phyloP scores from a whole-genome alignment of 176 grass and related monocot species.

The Juncus effusus region DNA sequence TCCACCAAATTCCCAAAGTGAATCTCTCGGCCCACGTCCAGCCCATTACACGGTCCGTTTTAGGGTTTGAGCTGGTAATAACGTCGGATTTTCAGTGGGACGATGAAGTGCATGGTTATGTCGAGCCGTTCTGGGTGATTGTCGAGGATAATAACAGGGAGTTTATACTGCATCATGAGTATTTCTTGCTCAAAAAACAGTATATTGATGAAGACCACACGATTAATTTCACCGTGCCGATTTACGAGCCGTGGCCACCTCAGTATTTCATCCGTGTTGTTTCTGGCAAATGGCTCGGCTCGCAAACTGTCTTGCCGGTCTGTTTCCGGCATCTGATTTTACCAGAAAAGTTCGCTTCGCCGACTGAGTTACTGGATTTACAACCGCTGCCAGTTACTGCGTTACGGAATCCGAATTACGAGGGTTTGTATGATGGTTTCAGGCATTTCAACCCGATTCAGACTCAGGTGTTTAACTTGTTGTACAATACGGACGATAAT shows the following conservation, averaged over 20 bases:
- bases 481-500: conserved; percentile 86
- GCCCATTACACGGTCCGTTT: conserved; percentile 71
- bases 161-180: conserved; percentile 95
- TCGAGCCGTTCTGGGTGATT: conserved; percentile 97
- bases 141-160: conserved; percentile 97
- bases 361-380: conserved; percentile 93
- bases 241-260: conserved; percentile 86
- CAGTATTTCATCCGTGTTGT: conserved; percentile 94
- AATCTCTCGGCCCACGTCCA: conserved; percentile 90
- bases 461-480: conserved; percentile 88
- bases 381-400: conserved; percentile 87
- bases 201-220: conserved; percentile 93
- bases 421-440: conserved; percentile 76
- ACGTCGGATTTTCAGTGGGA: conserved; percentile 96
- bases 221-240: conserved; percentile 83
- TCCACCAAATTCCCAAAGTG: conserved; percentile 94
- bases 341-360: conserved; percentile 89
- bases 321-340: conserved; percentile 96
- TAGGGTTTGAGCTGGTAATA: conserved; percentile 85
- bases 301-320: conserved; percentile 92
- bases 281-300: conserved; percentile 91
- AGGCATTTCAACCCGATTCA: conserved; percentile 98
- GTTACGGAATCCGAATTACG: conserved; percentile 72
- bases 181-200: conserved; percentile 97
- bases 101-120: conserved; percentile 87